Evolutionary conservation across 805 yeast genomes (phyloP), one percentile per base, ranked within the genome.

Genomic region (Ogataea paraovalis): DNA sequence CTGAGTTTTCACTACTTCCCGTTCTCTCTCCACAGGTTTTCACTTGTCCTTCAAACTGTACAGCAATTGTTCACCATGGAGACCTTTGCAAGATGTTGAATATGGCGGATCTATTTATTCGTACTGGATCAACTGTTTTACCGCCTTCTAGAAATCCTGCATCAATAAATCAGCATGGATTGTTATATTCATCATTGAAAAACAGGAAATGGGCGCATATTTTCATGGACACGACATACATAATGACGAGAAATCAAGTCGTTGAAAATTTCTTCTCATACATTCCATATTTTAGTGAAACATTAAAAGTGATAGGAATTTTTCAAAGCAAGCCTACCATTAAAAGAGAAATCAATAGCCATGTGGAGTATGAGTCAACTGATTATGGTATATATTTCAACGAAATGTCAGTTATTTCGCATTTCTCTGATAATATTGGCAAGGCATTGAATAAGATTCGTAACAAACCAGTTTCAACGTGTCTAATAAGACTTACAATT

Each of bases 361-460:
- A 92, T 64, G 90, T 92, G 9, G 97, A 91, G 61, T 94, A 86
- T 62, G 99, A 92, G 61, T 83, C 82, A 40, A 87, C 87, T 28
- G 92, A 87, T 44, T 94, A 91, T 73, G 77, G 84, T 1, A 76
- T 81, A 2, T 84, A 75, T 57, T 85, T 85, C 62, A 85, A 84
- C 51, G 80, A 85, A 1, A 65, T 83, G 49, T 83, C 87, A 45
- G 86, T 82, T 3, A 74, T 87, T 0, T 75, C 84, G 9, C 84
- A 85, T 49, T 75, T 81, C 54, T 75, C 78, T 0, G 85, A 80
- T 49, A 69, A 70, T 49, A 67, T 80, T 12, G 76, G 83, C 0
- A 77, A 72, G 48, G 64, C 79, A 4, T 62, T 79, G 8, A 59
- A 62, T 43, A 63, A 60, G 25, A 44, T 64, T 3, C 10, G 34